Percentiles rank a stretch among this genome's conserved stretches.
phyloP scores from a whole-genome alignment of 306 rosid species.

The Lagenaria siceraria region DNA sequence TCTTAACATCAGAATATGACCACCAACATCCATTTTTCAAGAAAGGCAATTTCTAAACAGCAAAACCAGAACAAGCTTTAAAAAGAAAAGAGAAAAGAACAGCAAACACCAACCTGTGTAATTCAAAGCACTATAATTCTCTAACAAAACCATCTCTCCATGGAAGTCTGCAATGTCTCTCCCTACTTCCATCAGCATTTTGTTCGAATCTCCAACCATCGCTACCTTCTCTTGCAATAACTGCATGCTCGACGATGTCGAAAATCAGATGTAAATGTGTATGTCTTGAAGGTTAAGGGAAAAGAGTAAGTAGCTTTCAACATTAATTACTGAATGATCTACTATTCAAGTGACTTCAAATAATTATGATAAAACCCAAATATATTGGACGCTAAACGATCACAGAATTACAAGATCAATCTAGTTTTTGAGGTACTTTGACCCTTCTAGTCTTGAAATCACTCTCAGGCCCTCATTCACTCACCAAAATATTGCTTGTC shows the following conservation, averaged over 20 bases:
- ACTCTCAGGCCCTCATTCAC: no score
- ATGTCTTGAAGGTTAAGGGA: not conserved
- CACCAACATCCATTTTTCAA: no score
- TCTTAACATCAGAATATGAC: no score
- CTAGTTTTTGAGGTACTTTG: no score
- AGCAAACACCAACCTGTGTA: conserved; percentile 48
- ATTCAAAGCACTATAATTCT: conserved; percentile 76
- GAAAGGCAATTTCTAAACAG: no score
- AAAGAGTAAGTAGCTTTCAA: not conserved
- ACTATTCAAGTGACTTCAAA: not conserved
- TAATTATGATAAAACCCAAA: no score
- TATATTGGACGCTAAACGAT: no score
- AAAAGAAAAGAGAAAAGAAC: conserved; percentile 4
- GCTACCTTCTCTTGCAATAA: conserved; percentile 56
- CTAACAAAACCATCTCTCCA: conserved; percentile 92
- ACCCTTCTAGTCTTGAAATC: no score
- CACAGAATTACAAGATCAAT: no score
- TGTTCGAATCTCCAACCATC: conserved; percentile 37
- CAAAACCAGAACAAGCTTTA: conserved; percentile 3
- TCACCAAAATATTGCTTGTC: no score
- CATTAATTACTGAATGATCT: not conserved
- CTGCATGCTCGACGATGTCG: conserved; percentile 22
- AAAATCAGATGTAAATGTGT: not conserved
- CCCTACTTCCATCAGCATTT: conserved; percentile 48
- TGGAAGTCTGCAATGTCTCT: conserved; percentile 76